Base-by-base conservation (phyloP, 768 basidiomycete genomes). In the Piloderma croceum region DNA sequence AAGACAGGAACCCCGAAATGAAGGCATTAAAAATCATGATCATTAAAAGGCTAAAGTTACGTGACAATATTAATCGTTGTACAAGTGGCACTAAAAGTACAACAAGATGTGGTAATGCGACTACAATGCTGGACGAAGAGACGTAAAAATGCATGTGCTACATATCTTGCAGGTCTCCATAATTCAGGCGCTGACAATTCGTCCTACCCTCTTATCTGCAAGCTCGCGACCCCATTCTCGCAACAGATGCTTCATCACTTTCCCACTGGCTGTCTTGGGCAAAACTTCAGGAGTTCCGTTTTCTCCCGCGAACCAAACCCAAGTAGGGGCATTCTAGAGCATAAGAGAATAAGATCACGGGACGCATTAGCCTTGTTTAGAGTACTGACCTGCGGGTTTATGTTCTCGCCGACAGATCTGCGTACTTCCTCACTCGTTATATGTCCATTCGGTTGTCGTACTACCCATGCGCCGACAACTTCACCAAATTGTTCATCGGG, bases 191-290 rank as follows among this genome's bases (percentile, higher is more conserved):
- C n/a, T n/a, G n/a, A n/a, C n/a, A n/a, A n/a, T n/a, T n/a, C 12
- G 42, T 24, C 81, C 81, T 23, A 76, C 49, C 5, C 60, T 60
- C 38, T 62, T 67, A 49, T 59, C 50, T 18, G 70, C 76, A 29
- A 83, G 52, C 7, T 76, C 70, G 31, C 64, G 68, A 53, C 81
- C 76, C 87, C 86, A 88, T 17, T 67, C 62, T 21, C 88, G 67
- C 33, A 91, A 56, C 3, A 89, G 53, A 55, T 88, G 83, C 63
- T 90, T 91, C 80, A 78, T 77, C 32, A 91, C 79, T 57, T 91
- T 91, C 29, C 88, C 88, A 48, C 87, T 90, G 10, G 83, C 86
- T 7, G 89, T 91, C 67, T 85, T 89, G 1, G 89, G 88, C 7
- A 90, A 55, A 46, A 85, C 81, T 7, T 54, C 58, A 6, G 68